These are phyloP conservation scores for Penicillium sp. DNA, from an alignment of 2,329 filamentous ascomycete genomes.

Conservation along the genomic window DNA sequence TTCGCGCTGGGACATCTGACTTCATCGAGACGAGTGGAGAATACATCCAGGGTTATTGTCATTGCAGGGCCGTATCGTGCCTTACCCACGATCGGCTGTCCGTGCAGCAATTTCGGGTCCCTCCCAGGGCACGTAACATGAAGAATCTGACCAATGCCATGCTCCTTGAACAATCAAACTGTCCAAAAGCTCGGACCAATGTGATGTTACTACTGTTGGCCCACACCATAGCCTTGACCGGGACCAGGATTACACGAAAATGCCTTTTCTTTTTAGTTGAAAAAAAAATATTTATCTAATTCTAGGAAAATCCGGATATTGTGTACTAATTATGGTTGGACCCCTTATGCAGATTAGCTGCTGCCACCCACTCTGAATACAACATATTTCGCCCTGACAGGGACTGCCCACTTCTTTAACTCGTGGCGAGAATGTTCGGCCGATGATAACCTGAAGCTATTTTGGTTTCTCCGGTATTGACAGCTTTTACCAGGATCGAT, in stretches of 20 bases:
- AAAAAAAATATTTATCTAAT: not conserved
- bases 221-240: constrained; percentile 7
- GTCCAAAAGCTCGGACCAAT: constrained; percentile 17
- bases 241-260: constrained; percentile 14
- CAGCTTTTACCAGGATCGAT: not conserved
- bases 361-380: constrained; percentile 27
- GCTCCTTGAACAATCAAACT: constrained; percentile 27
- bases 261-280: not conserved
- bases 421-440: constrained; percentile 30
- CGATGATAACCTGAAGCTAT: constrained; percentile 9
- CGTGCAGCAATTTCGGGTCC: constrained; percentile 25
- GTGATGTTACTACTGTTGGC: constrained; percentile 21
- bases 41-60: constrained; percentile 14
- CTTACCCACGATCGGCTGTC: constrained; percentile 25
- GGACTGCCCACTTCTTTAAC: constrained; percentile 22
- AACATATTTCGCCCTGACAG: constrained; percentile 30
- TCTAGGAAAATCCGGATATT: constrained; percentile 12
- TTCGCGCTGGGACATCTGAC: constrained; percentile 34
- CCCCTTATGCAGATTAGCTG: constrained; percentile 25
- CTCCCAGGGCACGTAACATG: constrained; percentile 32
- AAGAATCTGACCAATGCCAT: constrained; percentile 29
- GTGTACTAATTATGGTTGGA: constrained; percentile 22
- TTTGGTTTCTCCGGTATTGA: not conserved
- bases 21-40: constrained; percentile 26
- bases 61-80: constrained; percentile 19